These are phyloP conservation scores for Trichosporon faecale DNA, from an alignment of 1,284 basidiomycete species.

Conservation along the genomic window DNA sequence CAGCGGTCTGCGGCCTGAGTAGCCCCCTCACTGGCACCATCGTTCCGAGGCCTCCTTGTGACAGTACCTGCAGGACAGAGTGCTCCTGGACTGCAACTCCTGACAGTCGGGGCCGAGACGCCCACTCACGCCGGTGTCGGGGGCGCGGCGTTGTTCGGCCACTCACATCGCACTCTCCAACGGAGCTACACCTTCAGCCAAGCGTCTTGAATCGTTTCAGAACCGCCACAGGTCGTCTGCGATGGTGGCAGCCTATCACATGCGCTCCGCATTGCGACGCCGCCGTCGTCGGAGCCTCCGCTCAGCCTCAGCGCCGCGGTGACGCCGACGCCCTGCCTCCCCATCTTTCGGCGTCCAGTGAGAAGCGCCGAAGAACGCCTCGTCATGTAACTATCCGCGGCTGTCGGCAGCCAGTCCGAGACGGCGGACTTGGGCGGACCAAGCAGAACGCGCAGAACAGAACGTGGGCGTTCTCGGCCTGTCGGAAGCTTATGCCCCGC, in stretches of 20 bases:
- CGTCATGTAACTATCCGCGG: neutral
- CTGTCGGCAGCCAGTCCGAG: neutral
- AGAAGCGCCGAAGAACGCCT: neutral
- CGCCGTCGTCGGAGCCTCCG: neutral
- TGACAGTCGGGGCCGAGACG: neutral
- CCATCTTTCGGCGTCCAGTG: neutral
- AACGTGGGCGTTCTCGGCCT: neutral
- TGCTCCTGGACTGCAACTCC: neutral
- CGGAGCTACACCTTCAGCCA: neutral
- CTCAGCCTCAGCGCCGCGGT: neutral
- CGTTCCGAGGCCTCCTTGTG: neutral
- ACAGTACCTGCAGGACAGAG: neutral
- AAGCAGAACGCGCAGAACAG: neutral
- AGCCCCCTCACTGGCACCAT: neutral
- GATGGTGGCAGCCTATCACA: neutral
- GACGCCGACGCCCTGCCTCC: neutral
- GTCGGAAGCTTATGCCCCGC: neutral
- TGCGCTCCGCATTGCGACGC: neutral
- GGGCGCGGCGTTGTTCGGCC: neutral
- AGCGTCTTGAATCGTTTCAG: slow-evolving; percentile 1
- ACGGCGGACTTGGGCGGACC: neutral
- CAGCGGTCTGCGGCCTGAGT: neutral
- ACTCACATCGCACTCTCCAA: neutral
- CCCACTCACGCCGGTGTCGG: neutral
- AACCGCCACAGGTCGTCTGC: neutral